Conservation (phyloP, 164 flowering plant species). For the Umbilicus rupestris region DNA sequence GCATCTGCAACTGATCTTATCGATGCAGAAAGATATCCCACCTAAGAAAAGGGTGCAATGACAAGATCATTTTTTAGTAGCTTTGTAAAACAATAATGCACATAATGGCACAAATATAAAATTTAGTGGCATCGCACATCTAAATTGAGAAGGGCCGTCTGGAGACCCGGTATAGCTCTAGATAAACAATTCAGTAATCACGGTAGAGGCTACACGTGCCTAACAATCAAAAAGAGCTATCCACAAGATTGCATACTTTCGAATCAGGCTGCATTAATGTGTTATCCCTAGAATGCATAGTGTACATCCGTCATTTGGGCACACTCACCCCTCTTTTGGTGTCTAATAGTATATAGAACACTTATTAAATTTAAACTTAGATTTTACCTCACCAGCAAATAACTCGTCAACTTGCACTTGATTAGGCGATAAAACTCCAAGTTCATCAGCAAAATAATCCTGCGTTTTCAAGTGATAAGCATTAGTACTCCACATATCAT, state of each 20-base stretch:
- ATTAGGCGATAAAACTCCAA: slow-evolving; percentile 90
- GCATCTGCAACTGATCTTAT: slow-evolving; percentile 97
- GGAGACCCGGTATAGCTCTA: background rate
- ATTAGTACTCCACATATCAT: background rate
- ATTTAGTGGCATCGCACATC: background rate
- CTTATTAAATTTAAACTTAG: background rate
- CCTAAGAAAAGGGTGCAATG: slow-evolving; percentile 29
- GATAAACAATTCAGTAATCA: background rate
- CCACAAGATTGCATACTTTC: background rate
- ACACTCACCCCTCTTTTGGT: too few relatives aligned
- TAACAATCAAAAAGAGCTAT: background rate
- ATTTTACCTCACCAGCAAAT: slow-evolving; percentile 89
- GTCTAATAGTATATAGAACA: too few relatives aligned
- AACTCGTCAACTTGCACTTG: slow-evolving; percentile 78
- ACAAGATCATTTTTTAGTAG: background rate
- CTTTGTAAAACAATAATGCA: background rate
- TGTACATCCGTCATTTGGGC: background rate
- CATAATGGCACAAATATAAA: background rate
- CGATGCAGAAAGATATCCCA: slow-evolving; percentile 93
- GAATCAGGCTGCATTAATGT: background rate
- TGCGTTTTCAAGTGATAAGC: slow-evolving; percentile 17
- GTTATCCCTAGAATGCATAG: background rate
- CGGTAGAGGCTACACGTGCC: background rate
- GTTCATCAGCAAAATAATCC: slow-evolving; percentile 95
- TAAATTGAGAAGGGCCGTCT: background rate